These are phyloP conservation scores for Saturnispora quitensis DNA, from an alignment of 805 yeast species.

Conservation along the genomic window DNA sequence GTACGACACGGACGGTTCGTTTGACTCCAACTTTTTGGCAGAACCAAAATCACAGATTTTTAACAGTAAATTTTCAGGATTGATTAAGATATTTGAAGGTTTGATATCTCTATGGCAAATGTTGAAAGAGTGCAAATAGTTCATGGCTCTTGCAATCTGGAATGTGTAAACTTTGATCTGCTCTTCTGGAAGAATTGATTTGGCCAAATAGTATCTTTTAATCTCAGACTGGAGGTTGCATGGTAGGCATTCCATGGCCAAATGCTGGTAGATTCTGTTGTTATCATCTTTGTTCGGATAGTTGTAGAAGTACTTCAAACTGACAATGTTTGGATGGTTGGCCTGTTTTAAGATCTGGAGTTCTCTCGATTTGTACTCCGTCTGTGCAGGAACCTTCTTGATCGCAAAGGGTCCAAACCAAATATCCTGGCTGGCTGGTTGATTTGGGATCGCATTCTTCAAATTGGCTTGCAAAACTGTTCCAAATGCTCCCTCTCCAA, in stretches of 20 bases:
- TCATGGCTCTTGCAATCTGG: slow-evolving; percentile 77
- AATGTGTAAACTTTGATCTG: slow-evolving; percentile 71
- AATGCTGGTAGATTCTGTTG: slow-evolving; percentile 61
- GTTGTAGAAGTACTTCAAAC: slow-evolving; percentile 61
- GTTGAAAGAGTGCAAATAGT: slow-evolving; percentile 70
- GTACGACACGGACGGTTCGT: slow-evolving; percentile 86
- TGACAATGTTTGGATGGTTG: slow-evolving; percentile 71
- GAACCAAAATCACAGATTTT: slow-evolving; percentile 84
- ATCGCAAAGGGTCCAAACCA: slow-evolving; percentile 82
- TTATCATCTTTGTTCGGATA: slow-evolving; percentile 51
- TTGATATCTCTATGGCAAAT: slow-evolving; percentile 80
- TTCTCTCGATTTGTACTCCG: slow-evolving; percentile 78
- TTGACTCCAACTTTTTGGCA: slow-evolving; percentile 68
- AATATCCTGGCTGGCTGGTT: slow-evolving; percentile 13
- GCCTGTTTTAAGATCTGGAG: slow-evolving; percentile 67
- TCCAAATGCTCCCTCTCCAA: slow-evolving; percentile 85
- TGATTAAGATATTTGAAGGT: slow-evolving; percentile 73
- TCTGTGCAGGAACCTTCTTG: slow-evolving; percentile 78
- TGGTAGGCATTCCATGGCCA: slow-evolving; percentile 85
- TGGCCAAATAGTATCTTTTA: slow-evolving; percentile 53
- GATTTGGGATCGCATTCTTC: slow-evolving; percentile 18
- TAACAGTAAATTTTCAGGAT: slow-evolving; percentile 54
- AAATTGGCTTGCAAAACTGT: slow-evolving; percentile 69
- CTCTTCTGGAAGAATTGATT: slow-evolving; percentile 55
- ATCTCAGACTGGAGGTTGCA: slow-evolving; percentile 70